Base-by-base conservation (phyloP, 768 basidiomycete genomes). In the Russula emetica region DNA sequence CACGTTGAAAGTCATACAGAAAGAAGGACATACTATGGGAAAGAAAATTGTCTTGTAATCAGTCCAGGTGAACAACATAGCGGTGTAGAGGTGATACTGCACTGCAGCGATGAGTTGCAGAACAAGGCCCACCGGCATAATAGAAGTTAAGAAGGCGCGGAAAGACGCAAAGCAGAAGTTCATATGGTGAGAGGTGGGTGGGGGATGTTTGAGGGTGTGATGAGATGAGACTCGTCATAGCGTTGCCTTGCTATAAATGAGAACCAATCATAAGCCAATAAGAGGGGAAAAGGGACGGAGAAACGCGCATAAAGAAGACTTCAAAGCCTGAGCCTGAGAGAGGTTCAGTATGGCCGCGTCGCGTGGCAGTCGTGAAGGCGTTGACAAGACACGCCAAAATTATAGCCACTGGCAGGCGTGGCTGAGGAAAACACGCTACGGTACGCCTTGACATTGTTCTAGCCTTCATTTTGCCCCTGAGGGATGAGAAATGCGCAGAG, bases 1-100 rank as follows among this genome's bases (percentile, higher is more conserved):
- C 13, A 30, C 13, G 55, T 30, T 13, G 26, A 40, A 53, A 30
- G 18, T 13, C 8, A 9, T n/a, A 26, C n/a, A 16, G 36, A 50
- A 32, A 26, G 6, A 50, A 28, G 26, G 34, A 67, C 72, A n/a
- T 28, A 72, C 72, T 32, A 73, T 62, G 26, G 72, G 72, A 14
- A 73, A 32, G n/a, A 73, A 57, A 24, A 72, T 68, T 6, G 72
- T 72, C 62, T 72, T 72, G 65, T 67, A 71, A 66, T 73, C 72
- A n/a, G 72, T 69, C 67, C 69, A 69, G 20, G 72, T 73, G 56
- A 73, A 73, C 11, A 73, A 61, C 26, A 72, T 54, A 30, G 67
- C 63, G 26, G 70, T 71, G 52, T 69, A 40, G 36, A 71, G 50
- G 38, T 70, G 55, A 28, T 66, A 64, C 36, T n/a, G 28, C 54